Conservation (phyloP, 495 filamentous ascomycete species). For the Podospora sp. region DNA sequence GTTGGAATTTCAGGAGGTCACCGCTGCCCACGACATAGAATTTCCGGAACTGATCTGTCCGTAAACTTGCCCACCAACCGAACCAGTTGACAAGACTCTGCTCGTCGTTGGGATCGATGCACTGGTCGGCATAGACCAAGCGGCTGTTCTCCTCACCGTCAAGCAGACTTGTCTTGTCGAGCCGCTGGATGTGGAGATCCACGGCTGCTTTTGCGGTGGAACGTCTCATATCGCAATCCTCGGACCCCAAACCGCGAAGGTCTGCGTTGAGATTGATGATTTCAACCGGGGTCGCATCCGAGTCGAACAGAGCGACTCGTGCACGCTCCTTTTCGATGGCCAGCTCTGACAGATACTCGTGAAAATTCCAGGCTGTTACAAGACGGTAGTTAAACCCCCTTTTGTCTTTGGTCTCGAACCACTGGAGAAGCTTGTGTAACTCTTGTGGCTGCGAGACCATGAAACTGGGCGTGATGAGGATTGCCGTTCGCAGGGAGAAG, state of each 20-base stretch:
- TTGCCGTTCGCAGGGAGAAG: slow-evolving; percentile 59
- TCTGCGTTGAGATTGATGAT: not conserved
- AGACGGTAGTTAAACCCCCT: slow-evolving; percentile 33
- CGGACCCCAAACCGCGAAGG: slow-evolving; percentile 27
- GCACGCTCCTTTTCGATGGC: slow-evolving; percentile 44
- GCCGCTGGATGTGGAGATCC: slow-evolving; percentile 29
- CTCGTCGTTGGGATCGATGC: slow-evolving; percentile 56
- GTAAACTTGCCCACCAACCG: slow-evolving; percentile 53
- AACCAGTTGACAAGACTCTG: slow-evolving; percentile 57
- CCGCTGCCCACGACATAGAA: slow-evolving; percentile 52
- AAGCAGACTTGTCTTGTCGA: slow-evolving; percentile 9
- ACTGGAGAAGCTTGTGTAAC: slow-evolving; percentile 56
- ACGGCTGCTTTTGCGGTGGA: slow-evolving; percentile 26
- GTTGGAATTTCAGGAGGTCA: slow-evolving; percentile 21
- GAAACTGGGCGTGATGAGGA: slow-evolving; percentile 67
- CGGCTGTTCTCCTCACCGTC: slow-evolving; percentile 37
- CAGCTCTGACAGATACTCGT: slow-evolving; percentile 45
- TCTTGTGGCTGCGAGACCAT: slow-evolving; percentile 54
- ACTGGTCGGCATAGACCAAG: slow-evolving; percentile 44
- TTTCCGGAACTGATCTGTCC: slow-evolving; percentile 49
- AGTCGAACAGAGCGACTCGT: slow-evolving; percentile 24
- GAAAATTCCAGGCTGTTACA: slow-evolving; percentile 45
- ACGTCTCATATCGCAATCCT: slow-evolving; percentile 33
- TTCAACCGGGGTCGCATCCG: slow-evolving; percentile 1
- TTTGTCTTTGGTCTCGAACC: slow-evolving; percentile 49